phyloP scores from a whole-genome alignment of 2,329 filamentous ascomycete species.

The Cladosporium sp. region DNA sequence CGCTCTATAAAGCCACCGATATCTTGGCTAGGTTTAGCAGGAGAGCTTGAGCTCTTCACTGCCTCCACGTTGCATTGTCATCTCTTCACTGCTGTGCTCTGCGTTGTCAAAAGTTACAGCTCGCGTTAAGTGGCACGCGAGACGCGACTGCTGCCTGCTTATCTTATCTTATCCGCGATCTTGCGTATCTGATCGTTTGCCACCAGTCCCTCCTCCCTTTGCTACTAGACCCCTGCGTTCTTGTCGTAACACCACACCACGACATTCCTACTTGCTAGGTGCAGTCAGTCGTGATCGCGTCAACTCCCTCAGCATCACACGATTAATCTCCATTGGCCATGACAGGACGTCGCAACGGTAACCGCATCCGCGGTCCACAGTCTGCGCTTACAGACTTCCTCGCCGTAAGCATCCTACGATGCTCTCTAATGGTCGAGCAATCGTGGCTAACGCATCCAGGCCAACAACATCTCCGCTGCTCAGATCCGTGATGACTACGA shows the following conservation, averaged over 20 bases:
- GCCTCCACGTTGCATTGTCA: background rate
- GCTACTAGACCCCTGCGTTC: background rate
- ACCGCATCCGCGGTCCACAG: conserved; percentile 59
- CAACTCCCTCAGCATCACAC: background rate
- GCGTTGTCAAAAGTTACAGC: background rate
- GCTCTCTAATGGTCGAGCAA: conserved; percentile 42
- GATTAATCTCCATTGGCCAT: conserved; percentile 23
- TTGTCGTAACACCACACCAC: background rate
- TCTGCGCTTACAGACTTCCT: conserved; percentile 69
- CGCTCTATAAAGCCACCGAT: background rate
- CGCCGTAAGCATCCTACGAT: conserved; percentile 46
- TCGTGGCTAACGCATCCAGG: background rate
- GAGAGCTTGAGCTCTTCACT: background rate
- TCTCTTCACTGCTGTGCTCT: background rate
- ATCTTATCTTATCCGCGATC: conserved; percentile 1
- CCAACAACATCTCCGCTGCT: conserved; percentile 70
- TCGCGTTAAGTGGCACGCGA: background rate
- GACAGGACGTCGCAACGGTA: conserved; percentile 40
- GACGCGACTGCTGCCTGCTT: conserved; percentile 4
- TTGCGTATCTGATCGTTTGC: conserved; percentile 6
- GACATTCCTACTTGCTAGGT: background rate
- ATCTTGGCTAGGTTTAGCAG: background rate
- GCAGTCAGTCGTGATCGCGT: background rate
- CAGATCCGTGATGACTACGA: conserved; percentile 63
- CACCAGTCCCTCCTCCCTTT: background rate